Percentiles rank a stretch among this genome's conserved stretches.
phyloP scores from a whole-genome alignment of 2,329 filamentous ascomycete species.

The Cryphonectria carpinicola region DNA sequence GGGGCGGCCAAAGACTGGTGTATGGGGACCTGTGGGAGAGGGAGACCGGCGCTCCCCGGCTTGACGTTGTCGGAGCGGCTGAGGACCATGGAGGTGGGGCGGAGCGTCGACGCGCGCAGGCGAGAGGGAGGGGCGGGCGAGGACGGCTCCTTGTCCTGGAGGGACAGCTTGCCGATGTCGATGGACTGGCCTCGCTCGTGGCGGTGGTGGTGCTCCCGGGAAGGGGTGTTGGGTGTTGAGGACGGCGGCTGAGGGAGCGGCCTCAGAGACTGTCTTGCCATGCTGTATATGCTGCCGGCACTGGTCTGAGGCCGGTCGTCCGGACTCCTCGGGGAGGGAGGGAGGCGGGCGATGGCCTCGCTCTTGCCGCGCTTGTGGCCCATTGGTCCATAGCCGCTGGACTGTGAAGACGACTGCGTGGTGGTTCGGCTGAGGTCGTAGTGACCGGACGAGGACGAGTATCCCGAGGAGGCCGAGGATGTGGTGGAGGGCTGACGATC shows the following conservation, averaged over 20 bases:
- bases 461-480: conserved; percentile 71
- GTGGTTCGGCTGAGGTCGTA: conserved; percentile 66
- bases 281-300: conserved; percentile 70
- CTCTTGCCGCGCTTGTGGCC: conserved; percentile 77
- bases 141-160: conserved; percentile 48
- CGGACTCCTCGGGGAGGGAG: conserved; percentile 49
- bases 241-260: conserved; percentile 71
- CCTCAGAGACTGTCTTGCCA: conserved; percentile 75
- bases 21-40: conserved; percentile 38
- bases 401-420: conserved; percentile 74
- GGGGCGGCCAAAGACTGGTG: conserved; percentile 49
- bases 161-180: conserved; percentile 61
- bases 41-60: conserved; percentile 39
- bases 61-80: conserved; percentile 60
- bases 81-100: conserved; percentile 66
- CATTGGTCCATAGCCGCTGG: conserved; percentile 57
- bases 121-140: conserved; percentile 50
- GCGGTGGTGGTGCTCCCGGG: conserved; percentile 33
- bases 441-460: conserved; percentile 59
- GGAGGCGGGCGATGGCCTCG: conserved; percentile 61
- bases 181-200: conserved; percentile 37
- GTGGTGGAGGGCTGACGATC: conserved; percentile 70
- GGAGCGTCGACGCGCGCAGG: conserved; percentile 42
- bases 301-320: conserved; percentile 41
- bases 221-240: conserved; percentile 39